These are phyloP conservation scores for Naumovozyma castellii DNA, from an alignment of 805 yeast species.

Conservation along the genomic window DNA sequence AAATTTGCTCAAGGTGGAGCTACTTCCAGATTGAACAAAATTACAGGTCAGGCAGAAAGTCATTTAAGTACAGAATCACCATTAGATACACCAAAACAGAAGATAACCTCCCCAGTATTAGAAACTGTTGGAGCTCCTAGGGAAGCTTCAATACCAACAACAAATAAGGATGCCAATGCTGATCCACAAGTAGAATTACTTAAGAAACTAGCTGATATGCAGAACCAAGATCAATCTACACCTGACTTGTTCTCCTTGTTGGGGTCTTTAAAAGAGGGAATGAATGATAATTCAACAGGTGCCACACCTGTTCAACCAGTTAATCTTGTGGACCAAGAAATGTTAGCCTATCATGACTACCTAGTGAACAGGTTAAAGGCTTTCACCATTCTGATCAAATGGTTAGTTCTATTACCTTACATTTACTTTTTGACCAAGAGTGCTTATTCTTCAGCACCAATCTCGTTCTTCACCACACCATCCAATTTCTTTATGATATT, in stretches of 20 bases:
- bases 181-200: constrained; percentile 22
- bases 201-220: constrained; percentile 22
- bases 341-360: constrained; percentile 22
- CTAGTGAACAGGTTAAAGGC: constrained; percentile 25
- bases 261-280: constrained; percentile 12
- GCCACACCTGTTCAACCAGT: constrained; percentile 1
- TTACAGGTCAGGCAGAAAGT: constrained; percentile 34
- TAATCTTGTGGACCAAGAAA: constrained; percentile 18
- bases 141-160: background rate
- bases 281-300: constrained; percentile 4
- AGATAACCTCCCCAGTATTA: constrained; percentile 1
- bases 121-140: background rate
- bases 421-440: constrained; percentile 20
- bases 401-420: constrained; percentile 28
- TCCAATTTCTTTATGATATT: constrained; percentile 29
- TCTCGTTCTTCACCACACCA: constrained; percentile 11
- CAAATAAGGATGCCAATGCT: background rate
- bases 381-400: constrained; percentile 23
- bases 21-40: constrained; percentile 42
- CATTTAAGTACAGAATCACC: constrained; percentile 31
- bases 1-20: constrained; percentile 51
- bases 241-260: constrained; percentile 22
- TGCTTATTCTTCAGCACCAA: constrained; percentile 3
- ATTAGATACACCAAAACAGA: constrained; percentile 12
- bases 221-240: constrained; percentile 12